Evolutionary conservation across 2,329 filamentous ascomycete genomes (phyloP).

Genomic region (Colletotrichum tamarilloi): DNA sequence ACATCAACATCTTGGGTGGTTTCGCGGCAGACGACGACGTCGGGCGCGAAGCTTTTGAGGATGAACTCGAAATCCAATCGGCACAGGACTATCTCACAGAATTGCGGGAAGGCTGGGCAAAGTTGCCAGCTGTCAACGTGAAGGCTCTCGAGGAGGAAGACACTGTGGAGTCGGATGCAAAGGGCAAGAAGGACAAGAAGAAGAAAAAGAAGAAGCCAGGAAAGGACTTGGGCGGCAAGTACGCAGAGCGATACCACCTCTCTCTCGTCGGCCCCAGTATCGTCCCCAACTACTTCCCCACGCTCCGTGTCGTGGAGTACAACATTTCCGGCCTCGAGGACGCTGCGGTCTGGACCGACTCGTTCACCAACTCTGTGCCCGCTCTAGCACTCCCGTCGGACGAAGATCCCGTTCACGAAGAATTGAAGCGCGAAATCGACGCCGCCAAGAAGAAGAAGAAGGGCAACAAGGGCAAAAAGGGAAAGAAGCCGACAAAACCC

Average conservation of each 20-base stretch:
- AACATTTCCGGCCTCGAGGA: conserved; percentile 84
- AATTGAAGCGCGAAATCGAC: conserved; percentile 43
- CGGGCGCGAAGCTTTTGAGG: conserved; percentile 54
- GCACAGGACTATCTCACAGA: conserved; percentile 84
- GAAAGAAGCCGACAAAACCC: conserved; percentile 42
- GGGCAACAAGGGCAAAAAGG: conserved; percentile 57
- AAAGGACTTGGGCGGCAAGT: conserved; percentile 77
- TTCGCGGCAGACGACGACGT: conserved; percentile 38
- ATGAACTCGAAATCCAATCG: conserved; percentile 72
- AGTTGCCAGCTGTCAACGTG: conserved; percentile 69
- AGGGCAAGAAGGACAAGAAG: conserved; percentile 49
- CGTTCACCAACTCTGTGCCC: conserved; percentile 15
- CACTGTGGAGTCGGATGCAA: conserved; percentile 38
- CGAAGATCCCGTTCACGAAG: conserved; percentile 37
- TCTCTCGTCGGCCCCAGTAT: conserved; percentile 86
- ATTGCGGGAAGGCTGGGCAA: conserved; percentile 81
- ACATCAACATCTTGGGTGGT: conserved; percentile 61
- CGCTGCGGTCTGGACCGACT: conserved; percentile 57
- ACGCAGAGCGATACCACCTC: conserved; percentile 86
- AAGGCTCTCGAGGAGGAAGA: conserved; percentile 34
- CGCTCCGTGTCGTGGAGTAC: conserved; percentile 91
- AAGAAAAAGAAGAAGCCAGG: conserved; percentile 57
- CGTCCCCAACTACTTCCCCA: conserved; percentile 93
- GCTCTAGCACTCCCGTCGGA: conserved; percentile 21
- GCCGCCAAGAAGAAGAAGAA: conserved; percentile 49